Conservation (phyloP, 768 basidiomycete species). For the Chalciporus chontae region DNA sequence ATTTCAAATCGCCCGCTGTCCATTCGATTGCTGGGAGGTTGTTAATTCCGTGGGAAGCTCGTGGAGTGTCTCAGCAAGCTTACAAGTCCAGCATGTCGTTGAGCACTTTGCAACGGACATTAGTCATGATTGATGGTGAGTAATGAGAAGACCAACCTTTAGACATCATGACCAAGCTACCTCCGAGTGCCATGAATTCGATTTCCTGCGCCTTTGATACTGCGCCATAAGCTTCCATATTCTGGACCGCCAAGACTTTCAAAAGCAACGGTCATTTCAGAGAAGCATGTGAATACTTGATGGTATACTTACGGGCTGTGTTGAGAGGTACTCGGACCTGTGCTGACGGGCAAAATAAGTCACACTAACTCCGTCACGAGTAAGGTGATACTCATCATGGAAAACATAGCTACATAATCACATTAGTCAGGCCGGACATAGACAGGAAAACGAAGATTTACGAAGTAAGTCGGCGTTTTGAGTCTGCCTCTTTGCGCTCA, state of each 20-base stretch:
- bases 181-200: conserved; percentile 83
- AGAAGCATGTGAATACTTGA: background rate
- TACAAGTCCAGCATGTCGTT: conserved; percentile 83
- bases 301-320: conserved; percentile 52
- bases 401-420: conserved; percentile 56
- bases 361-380: conserved; percentile 3
- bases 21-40: conserved; percentile 64
- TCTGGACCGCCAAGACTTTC: conserved; percentile 79
- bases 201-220: conserved; percentile 76
- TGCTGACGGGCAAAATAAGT: conserved; percentile 22
- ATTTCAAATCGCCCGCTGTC: conserved; percentile 84
- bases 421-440: background rate
- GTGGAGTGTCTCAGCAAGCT: conserved; percentile 21
- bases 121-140: background rate
- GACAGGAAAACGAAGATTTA: conserved; percentile 39
- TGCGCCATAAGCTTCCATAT: conserved; percentile 77
- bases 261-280: conserved; percentile 1
- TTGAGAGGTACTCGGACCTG: conserved; percentile 82
- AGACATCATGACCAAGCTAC: conserved; percentile 84
- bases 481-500: conserved; percentile 71
- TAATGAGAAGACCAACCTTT: conserved; percentile 47
- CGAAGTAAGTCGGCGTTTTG: conserved; percentile 79
- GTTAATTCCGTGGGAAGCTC: conserved; percentile 4
- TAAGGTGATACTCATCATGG: conserved; percentile 55
- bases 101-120: conserved; percentile 44